Base-by-base conservation (phyloP, 345 rosid species). In the Iberis pinnata region DNA sequence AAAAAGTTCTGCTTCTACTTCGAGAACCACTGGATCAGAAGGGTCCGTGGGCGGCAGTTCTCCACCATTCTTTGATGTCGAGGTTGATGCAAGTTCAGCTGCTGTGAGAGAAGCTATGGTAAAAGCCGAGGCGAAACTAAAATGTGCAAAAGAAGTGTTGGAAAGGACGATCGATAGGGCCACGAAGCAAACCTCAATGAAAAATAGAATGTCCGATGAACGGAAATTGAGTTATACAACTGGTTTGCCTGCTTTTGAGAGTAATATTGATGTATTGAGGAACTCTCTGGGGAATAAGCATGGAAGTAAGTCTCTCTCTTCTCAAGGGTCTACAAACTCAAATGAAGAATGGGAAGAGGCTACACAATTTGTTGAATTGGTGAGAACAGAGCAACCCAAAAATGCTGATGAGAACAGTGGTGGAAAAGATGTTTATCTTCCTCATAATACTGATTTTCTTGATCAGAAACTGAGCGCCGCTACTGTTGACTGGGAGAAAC, bases 41-140 rank as follows among this genome's bases (percentile, higher is more conserved):
- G 78, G 70, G 57, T 70, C 67, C 16, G 39, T 9, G 0, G 76
- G 60, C 50, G 82, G 73, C 47, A 39, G 63, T 63, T 88, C 86
- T 35, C 93, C 93, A 14, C 76, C 75, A 37, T 83, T 70, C 73
- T 84, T 81, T 75, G 98, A 92, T 68, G 95, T 88, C n/a, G 96
- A 84, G 79, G 80, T 81, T 45, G 98, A 88, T 81, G 79, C 79
- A 11, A 76, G 75, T 62, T 88, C 95, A 37, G 86, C 93, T 59
- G 93, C 95, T 27, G 74, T 78, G 70, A 77, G 76, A 67, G 93
- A 92, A 55, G 95, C 83, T 13, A 78, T 87, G 88, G 74, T 73
- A 37, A 76, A 83, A 52, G 96, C 95, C 61, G 86, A 76, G 74
- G 89, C 83, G 48, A 80, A 69, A 56, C 59, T 85, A n/a, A 83